Evolutionary conservation across 2,329 filamentous ascomycete genomes (phyloP).

Genomic region (Xylogone sp.): DNA sequence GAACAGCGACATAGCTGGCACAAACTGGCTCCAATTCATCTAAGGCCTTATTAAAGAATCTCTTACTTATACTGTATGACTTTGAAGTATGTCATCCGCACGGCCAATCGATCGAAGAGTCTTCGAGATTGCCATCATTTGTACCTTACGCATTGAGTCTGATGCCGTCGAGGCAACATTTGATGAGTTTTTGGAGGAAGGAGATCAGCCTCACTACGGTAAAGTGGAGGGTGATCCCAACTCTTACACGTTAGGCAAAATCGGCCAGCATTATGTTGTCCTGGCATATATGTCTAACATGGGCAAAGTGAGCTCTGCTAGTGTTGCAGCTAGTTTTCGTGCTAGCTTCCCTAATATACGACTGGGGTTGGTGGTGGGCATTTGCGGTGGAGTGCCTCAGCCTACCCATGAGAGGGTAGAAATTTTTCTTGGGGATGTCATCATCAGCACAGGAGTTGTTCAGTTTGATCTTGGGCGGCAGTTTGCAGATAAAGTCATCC

Average conservation of each 20-base stretch:
- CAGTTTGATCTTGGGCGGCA: slow-evolving; percentile 28
- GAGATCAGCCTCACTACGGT: slow-evolving; percentile 18
- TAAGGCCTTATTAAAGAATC: too few relatives aligned
- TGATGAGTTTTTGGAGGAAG: slow-evolving; percentile 11
- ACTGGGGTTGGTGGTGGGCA: slow-evolving; percentile 36
- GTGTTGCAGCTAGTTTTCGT: slow-evolving; percentile 26
- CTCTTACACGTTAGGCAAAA: slow-evolving; percentile 22
- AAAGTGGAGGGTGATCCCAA: slow-evolving; percentile 19
- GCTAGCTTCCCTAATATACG: slow-evolving; percentile 21
- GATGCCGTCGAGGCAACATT: not conserved
- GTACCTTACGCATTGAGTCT: not conserved
- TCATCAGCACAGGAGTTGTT: slow-evolving; percentile 22
- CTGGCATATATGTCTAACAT: slow-evolving; percentile 28
- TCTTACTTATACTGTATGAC: too few relatives aligned
- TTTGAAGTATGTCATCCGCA: too few relatives aligned
- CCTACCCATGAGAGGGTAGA: slow-evolving; percentile 11
- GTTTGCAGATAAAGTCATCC: slow-evolving; percentile 14
- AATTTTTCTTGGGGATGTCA: slow-evolving; percentile 26
- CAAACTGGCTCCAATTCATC: too few relatives aligned
- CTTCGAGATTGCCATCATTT: not conserved
- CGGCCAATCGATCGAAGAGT: too few relatives aligned
- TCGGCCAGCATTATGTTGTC: slow-evolving; percentile 29
- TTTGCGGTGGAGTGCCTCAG: slow-evolving; percentile 28
- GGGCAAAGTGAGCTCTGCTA: slow-evolving; percentile 30
- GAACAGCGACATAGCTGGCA: too few relatives aligned